Evolutionary conservation across 1,139 yeast genomes (phyloP).

Genomic region (Hansenula lynferdii): DNA sequence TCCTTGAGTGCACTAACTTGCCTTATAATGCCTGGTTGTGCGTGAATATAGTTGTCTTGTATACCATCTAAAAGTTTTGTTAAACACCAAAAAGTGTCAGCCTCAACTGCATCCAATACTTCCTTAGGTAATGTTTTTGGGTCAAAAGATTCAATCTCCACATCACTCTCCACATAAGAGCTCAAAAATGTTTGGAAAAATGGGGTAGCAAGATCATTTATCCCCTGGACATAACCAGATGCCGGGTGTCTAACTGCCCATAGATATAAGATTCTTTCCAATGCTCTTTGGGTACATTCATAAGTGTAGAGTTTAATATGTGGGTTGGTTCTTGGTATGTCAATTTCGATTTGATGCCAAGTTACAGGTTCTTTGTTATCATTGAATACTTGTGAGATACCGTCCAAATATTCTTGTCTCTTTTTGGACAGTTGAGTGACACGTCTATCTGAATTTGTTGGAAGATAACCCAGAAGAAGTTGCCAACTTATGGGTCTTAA

Average conservation of each 20-base stretch:
- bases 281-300: conserved; percentile 67
- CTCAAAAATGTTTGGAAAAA: conserved; percentile 83
- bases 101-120: conserved; percentile 64
- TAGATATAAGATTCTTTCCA: conserved; percentile 76
- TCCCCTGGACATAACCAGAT: conserved; percentile 97
- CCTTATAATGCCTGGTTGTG: conserved; percentile 94
- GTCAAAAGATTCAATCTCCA: conserved; percentile 50
- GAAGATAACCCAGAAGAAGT: conserved; percentile 80
- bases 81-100: conserved; percentile 96
- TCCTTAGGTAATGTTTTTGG: conserved; percentile 56
- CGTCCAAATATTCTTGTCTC: conserved; percentile 81
- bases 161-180: conserved; percentile 47
- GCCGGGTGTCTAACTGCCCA: conserved; percentile 99
- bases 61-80: conserved; percentile 88
- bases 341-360: conserved; percentile 96
- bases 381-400: conserved; percentile 54
- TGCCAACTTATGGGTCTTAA: conserved; percentile 90
- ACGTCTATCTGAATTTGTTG: conserved; percentile 78
- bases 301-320: conserved; percentile 66
- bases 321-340: conserved; percentile 93
- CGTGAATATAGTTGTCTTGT: conserved; percentile 94
- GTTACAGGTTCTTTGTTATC: conserved; percentile 66
- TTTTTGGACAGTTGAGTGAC: conserved; percentile 66
- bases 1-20: conserved; percentile 82
- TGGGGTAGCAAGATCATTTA: conserved; percentile 92